Base-by-base conservation (phyloP, 106 monocot species). In the Dioscorea dumetorum region DNA sequence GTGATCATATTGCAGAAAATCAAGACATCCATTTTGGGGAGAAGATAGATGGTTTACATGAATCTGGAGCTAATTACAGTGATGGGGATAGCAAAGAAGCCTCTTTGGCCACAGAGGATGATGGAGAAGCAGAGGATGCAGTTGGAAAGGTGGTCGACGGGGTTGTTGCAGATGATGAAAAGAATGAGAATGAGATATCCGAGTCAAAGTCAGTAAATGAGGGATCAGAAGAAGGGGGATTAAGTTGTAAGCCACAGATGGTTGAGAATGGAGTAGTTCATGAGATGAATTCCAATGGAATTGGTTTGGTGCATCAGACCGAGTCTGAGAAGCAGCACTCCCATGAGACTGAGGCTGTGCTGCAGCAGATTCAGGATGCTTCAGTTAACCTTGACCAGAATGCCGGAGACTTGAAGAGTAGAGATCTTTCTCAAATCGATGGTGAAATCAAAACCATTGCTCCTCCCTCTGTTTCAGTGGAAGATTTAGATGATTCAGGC, bases 401-500 rank as follows among this genome's bases (percentile, higher is more conserved):
- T 41, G 41, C 41, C 10, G 6, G 3, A 2, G 5, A 41, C 41
- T 3, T 41, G 41, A 41, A 41, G 41, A 8, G 41, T 41, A 5
- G 3, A 41, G 41, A 10, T 41, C 41, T 41, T 41, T 1, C 41
- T 41, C 41, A 41, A 41, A 6, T 41, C 41, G 10, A 41, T 41
- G 10, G 41, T 41, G 41, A 41, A 41, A 6, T 41, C 6, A 5
- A 41, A 41, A 5, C 41, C 28, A 28, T 28, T 41, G 1, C 10
- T 41, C 41, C 41, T 41, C 41, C 6, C 41, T 41, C 41, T 41
- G 63, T 77, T 71, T 34, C 68, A 18, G 67, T 77, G 11, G 79
- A 86, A 67, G 71, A 77, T 64, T n/a, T 68, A 51, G 31, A 49
- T 61, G 74, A 75, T 0, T 80, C 74, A 8, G 74, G 76, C 62